Conservation (phyloP, 176 grass and related monocot genomes). For the Oryza glaberrima region DNA sequence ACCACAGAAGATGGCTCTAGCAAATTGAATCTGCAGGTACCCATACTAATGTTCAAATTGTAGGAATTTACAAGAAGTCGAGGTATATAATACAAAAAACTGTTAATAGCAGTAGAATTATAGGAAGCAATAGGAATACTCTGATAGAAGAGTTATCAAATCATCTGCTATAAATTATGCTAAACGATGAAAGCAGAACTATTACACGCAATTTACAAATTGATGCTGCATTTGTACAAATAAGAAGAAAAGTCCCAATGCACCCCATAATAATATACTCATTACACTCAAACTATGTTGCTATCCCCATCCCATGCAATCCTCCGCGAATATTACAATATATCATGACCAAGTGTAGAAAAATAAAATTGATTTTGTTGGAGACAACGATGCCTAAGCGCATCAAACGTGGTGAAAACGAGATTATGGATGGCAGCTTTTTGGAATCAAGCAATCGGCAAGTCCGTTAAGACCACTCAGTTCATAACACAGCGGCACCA, state of each 20-base stretch:
- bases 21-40: constrained; percentile 70
- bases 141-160: background rate
- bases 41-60: constrained; percentile 67
- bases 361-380: background rate
- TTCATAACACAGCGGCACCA: background rate
- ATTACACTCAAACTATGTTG: background rate
- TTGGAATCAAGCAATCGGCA: background rate
- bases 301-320: background rate
- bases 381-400: background rate
- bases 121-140: background rate
- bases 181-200: background rate
- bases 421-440: too few relatives aligned
- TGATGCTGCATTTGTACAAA: background rate
- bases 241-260: background rate
- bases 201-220: background rate
- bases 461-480: background rate
- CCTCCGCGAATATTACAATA: background rate
- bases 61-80: constrained; percentile 19
- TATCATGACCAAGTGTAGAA: background rate
- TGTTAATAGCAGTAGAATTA: background rate
- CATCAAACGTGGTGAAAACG: background rate
- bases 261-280: background rate
- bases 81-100: constrained; percentile 13
- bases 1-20: constrained; percentile 64
- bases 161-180: background rate